phyloP scores from a whole-genome alignment of 345 rosid species.

The Passiflora organensis region DNA sequence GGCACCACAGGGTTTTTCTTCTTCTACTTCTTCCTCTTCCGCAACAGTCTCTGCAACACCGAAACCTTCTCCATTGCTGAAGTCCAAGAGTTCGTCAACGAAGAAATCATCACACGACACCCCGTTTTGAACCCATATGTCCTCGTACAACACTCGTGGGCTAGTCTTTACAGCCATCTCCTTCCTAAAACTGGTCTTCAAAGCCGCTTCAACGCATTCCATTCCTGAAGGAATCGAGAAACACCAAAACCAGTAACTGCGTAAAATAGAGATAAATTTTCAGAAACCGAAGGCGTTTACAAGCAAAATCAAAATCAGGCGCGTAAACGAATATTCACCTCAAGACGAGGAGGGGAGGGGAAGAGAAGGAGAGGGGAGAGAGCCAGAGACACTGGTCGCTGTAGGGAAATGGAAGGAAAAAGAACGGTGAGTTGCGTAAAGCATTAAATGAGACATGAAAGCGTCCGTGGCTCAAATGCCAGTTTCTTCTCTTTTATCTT shows the following conservation, averaged over 20 bases:
- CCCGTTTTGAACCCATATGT: constrained; percentile 35
- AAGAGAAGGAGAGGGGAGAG: not conserved
- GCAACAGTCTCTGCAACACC: constrained; percentile 25
- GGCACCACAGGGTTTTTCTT: constrained; percentile 14
- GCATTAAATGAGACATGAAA: constrained; percentile 49
- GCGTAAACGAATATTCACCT: not conserved
- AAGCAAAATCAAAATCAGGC: not conserved
- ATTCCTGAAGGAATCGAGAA: constrained; percentile 31
- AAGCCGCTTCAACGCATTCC: constrained; percentile 64
- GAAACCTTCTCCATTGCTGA: constrained; percentile 61
- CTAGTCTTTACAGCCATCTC: constrained; percentile 46
- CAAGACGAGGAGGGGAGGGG: constrained; percentile 14
- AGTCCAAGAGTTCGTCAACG: constrained; percentile 78
- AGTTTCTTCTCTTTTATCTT: constrained; percentile 20
- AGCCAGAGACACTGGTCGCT: constrained; percentile 1
- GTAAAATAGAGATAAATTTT: not conserved
- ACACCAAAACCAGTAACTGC: not conserved
- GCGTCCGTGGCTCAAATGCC: constrained; percentile 31
- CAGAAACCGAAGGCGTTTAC: not conserved
- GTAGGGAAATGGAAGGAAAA: constrained; percentile 29
- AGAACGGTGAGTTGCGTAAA: constrained; percentile 59
- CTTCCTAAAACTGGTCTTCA: constrained; percentile 56
- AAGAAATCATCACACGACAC: constrained; percentile 52
- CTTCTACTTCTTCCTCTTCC: constrained; percentile 19
- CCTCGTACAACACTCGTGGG: constrained; percentile 22